phyloP scores from a whole-genome alignment of 495 filamentous ascomycete species.

The Immersiella caudata region DNA sequence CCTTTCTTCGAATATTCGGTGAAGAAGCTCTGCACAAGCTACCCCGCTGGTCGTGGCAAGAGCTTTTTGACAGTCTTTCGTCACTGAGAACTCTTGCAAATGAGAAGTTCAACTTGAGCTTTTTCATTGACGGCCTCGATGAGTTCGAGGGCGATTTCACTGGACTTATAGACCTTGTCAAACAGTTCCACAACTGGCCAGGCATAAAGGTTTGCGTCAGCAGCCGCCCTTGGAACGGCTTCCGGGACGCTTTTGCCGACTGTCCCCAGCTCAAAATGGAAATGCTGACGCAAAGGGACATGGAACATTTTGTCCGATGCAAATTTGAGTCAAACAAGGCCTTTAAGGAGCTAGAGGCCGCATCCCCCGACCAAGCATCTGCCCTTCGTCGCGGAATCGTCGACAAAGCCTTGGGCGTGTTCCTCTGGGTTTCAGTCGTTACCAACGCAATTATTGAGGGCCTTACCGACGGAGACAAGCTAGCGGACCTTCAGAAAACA shows the following conservation, averaged over 20 bases:
- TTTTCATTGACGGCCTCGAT: conserved; percentile 46
- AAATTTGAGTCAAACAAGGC: neutral
- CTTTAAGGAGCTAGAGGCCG: neutral
- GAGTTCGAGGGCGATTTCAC: conserved; percentile 12
- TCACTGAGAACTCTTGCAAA: neutral
- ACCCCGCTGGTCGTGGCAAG: neutral
- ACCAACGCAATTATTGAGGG: neutral
- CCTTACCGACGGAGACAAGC: neutral
- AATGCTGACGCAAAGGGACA: too few relatives aligned
- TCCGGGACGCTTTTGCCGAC: neutral
- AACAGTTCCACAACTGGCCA: neutral
- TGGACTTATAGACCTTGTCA: neutral
- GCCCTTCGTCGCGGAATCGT: neutral
- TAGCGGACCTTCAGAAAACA: neutral
- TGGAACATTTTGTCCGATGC: too few relatives aligned
- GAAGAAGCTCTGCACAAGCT: neutral
- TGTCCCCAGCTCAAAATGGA: too few relatives aligned
- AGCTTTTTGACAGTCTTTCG: neutral
- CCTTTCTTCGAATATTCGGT: neutral
- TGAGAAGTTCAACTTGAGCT: conserved; percentile 9
- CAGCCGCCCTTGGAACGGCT: neutral
- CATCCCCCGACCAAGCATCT: neutral
- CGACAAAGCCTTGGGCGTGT: neutral
- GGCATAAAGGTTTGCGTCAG: neutral
- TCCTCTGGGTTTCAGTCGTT: neutral